A percentile compares a stretch with the other conserved stretches of the same genome.
Evolutionary conservation across 2,329 filamentous ascomycete genomes (phyloP).

Genomic region (Ophiocordyceps australis): DNA sequence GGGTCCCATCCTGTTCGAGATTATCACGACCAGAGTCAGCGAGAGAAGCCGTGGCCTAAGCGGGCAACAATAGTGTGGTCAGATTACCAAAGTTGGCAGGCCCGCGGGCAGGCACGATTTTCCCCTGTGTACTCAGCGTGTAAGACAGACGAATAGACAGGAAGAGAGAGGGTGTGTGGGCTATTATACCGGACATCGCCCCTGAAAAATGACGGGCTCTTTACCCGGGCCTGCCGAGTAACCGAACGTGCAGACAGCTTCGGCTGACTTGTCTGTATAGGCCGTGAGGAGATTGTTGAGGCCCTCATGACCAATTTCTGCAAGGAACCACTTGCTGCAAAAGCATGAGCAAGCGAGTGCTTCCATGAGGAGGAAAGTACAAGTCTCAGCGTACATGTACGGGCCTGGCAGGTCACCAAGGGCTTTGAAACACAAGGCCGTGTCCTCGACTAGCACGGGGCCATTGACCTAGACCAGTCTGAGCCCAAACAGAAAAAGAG

Average conservation of each 20-base stretch:
- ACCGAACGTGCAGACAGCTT: constrained; percentile 91
- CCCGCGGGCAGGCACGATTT: constrained; percentile 71
- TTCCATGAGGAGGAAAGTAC: too few relatives aligned
- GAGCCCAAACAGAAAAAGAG: too few relatives aligned
- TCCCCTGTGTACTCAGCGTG: constrained; percentile 25
- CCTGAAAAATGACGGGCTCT: constrained; percentile 79
- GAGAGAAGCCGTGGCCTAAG: background rate
- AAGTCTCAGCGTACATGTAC: constrained; percentile 57
- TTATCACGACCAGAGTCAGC: background rate
- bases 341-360: too few relatives aligned
- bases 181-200: constrained; percentile 62
- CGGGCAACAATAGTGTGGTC: constrained; percentile 1
- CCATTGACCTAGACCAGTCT: constrained; percentile 56
- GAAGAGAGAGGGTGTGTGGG: too few relatives aligned
- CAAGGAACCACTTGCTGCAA: constrained; percentile 81
- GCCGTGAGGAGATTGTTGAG: constrained; percentile 80
- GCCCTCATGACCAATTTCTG: constrained; percentile 62
- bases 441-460: constrained; percentile 90
- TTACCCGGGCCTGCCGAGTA: constrained; percentile 75
- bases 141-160: background rate
- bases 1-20: constrained; percentile 98
- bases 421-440: constrained; percentile 81
- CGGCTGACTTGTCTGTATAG: constrained; percentile 78
- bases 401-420: constrained; percentile 83
- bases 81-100: constrained; percentile 71